Conservation (phyloP, 345 rosid genomes). For the Hypericum perforatum region DNA sequence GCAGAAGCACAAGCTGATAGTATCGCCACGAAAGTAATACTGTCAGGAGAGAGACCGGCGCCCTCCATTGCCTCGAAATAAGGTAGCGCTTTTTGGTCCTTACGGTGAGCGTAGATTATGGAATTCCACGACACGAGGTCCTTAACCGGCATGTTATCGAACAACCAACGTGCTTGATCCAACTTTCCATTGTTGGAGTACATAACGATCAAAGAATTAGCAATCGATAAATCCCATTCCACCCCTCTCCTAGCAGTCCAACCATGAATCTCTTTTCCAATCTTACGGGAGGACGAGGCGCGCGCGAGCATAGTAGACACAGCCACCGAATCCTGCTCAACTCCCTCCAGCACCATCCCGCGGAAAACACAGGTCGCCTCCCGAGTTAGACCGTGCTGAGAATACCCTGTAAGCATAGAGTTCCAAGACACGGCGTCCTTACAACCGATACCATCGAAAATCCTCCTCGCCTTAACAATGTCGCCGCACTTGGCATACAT, state of each 20-base stretch:
- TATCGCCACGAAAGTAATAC: constrained; percentile 64
- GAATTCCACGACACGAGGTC: constrained; percentile 82
- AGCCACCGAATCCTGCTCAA: constrained; percentile 62
- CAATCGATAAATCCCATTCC: constrained; percentile 47
- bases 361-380: constrained; percentile 45
- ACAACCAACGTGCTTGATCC: constrained; percentile 42
- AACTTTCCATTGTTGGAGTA: constrained; percentile 44
- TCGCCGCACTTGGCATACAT: constrained; percentile 95
- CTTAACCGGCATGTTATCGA: constrained; percentile 50
- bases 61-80: constrained; percentile 59
- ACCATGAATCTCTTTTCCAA: constrained; percentile 60
- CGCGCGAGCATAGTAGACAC: constrained; percentile 52
- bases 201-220: constrained; percentile 54
- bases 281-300: constrained; percentile 22
- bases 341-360: constrained; percentile 41
- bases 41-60: constrained; percentile 36
- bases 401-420: constrained; percentile 55
- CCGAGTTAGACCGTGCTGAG: constrained; percentile 46
- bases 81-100: constrained; percentile 31
- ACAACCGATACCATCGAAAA: constrained; percentile 45
- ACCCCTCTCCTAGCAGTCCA: constrained; percentile 53
- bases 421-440: constrained; percentile 72
- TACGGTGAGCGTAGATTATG: constrained; percentile 55
- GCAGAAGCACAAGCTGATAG: constrained; percentile 64
- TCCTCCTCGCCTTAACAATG: constrained; percentile 58